Evolutionary conservation across 352 stramenopile species (phyloP), one percentile per base, ranked within the genome.

Genomic region (Phytophthora syringae): DNA sequence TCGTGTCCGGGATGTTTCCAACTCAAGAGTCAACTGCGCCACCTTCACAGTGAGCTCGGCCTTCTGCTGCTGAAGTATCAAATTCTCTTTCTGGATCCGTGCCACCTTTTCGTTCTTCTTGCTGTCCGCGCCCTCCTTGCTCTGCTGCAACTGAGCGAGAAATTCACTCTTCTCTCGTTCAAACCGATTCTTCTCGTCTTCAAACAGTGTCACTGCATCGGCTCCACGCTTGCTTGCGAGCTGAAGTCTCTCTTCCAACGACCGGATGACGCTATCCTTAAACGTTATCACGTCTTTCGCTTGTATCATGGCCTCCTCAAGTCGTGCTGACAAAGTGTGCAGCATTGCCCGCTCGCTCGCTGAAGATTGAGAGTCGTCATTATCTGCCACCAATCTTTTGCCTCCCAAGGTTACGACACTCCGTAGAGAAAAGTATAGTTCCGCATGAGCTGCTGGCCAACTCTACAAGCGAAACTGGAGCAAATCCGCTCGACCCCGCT

Each of bases 251-350:
- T 53, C 47, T 27, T 92, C 67, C 11, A 92, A 48, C 5, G 83
- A 77, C 27, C 60, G 40, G 57, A 93, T 93, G 11, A 81, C 64
- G 5, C 60, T 42, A 39, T 93, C 82, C 66, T 93, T 93, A 44
- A 80, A 81, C 24, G 77, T 77, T 9, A 93, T 85, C 21, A 93
- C 84, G 28, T 74, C 71, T 52, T 93, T 89, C 7, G 84, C 80
- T 58, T 93, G 76, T 20, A 80, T 25, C 80, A 92, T 92, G 1
- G 84, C 80, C 22, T 74, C 60, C 53, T 90, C 81, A 18, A 92
- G 59, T 16, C 81, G 63, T 30, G 60, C 39, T 1, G 80, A 84
- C 37, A 92, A 84, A 7, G 79, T 71, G 28, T 86, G 81, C n/a
- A 92, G 60, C 40, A 90, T 65, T 15, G 51, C 5, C 11, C 69